phyloP scores from a whole-genome alignment of 2,329 filamentous ascomycete species.

The Helicocarpus griseus region DNA sequence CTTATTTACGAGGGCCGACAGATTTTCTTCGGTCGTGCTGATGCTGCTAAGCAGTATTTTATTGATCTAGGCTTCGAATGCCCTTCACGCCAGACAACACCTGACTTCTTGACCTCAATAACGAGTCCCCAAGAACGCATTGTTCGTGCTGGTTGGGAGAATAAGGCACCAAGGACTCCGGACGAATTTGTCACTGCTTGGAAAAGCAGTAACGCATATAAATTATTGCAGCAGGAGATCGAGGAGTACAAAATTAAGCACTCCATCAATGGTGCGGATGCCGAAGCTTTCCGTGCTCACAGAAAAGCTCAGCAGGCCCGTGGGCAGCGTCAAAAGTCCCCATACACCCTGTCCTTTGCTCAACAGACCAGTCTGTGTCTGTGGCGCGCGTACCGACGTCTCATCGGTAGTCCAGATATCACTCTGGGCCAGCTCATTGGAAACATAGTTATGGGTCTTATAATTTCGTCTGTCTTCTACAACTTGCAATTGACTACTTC shows the following conservation, averaged over 20 bases:
- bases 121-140: constrained; percentile 72
- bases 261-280: constrained; percentile 21
- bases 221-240: constrained; percentile 34
- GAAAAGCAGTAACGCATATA: constrained; percentile 40
- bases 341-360: constrained; percentile 67
- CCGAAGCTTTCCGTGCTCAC: constrained; percentile 14
- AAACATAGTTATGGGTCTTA: constrained; percentile 65
- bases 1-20: constrained; percentile 67
- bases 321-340: constrained; percentile 54
- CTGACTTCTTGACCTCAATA: constrained; percentile 72
- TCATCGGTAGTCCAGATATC: constrained; percentile 65
- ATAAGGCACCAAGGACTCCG: constrained; percentile 52
- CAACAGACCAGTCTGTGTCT: constrained; percentile 73
- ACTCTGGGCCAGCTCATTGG: constrained; percentile 56
- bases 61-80: constrained; percentile 64
- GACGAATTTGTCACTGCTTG: constrained; percentile 57
- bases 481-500: constrained; percentile 54
- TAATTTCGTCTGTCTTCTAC: constrained; percentile 73
- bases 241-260: constrained; percentile 33
- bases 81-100: constrained; percentile 66
- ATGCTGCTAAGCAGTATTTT: constrained; percentile 62
- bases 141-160: constrained; percentile 50
- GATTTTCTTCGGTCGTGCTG: constrained; percentile 62
- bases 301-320: constrained; percentile 34
- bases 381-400: constrained; percentile 66